Base-by-base conservation (phyloP, 2,329 filamentous ascomycete species). In the Berkeleyomyces rouxiae region DNA sequence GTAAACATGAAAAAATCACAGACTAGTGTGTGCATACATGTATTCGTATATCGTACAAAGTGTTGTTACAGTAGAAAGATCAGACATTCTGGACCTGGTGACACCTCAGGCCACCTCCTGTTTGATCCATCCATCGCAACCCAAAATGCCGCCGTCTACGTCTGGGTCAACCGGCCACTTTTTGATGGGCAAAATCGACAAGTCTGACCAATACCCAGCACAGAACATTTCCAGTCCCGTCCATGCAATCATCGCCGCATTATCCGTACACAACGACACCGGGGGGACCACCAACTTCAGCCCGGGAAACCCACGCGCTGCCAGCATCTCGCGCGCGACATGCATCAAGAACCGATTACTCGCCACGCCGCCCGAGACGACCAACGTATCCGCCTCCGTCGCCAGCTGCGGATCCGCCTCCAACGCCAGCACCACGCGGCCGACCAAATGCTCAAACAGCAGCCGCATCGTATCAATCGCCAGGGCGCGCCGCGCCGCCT, bases 201-300 rank as follows among this genome's bases (percentile, higher is more conserved):
- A 69, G 23, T 81, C 79, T 7, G 83, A 85, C 64, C 77, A 74
- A 78, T 82, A 91, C 0, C 92, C 91, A 0, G 81, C 82, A 72
- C 87, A 80, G 70, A 82, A 96, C 91, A 99, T 96, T 74, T 97
- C 91, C 67, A 91, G 80, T 0, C 87, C 93, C 0, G 91, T 79
- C 92, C 93, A 97, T 1, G 87, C 92, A 71, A 97, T 91, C 93
- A 99, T 99, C 58, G 90, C 89, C 10, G 93, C 93, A 72, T 99
- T 97, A 70, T 99, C 93, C 0, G 90, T 96, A 70, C 93, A 97
- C 61, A 92, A 78, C 49, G 78, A 77, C 7, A 82, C 73, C 2
- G 90, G 90, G n/a, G 93, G 92, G 62, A 86, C 87, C 39, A 85
- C 74, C 6, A 96, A 72, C 9, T 78, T 68, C 37, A 95, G 71